Percentiles rank a stretch among this genome's conserved stretches.
Evolutionary conservation across 1,284 basidiomycete genomes (phyloP).

Genomic region (Apiotrichum gracile): DNA sequence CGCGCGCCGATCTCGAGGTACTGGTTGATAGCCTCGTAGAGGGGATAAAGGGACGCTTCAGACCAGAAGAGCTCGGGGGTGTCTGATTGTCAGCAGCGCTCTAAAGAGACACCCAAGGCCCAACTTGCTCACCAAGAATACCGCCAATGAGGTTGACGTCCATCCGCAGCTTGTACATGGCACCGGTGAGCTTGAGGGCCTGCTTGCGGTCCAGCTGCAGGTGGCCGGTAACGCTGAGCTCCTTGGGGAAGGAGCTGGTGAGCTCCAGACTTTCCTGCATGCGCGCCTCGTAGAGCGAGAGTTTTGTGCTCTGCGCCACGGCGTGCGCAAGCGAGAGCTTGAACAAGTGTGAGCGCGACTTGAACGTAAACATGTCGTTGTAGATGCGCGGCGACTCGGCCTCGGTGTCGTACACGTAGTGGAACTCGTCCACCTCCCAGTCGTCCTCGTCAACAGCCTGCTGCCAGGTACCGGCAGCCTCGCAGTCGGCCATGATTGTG

Average conservation of each 20-base stretch:
- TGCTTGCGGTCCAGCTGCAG: conserved; percentile 72
- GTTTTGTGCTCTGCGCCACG: conserved; percentile 86
- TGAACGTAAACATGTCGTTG: conserved; percentile 60
- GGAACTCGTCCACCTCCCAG: conserved; percentile 87
- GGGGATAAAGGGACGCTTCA: conserved; percentile 77
- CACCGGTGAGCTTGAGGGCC: conserved; percentile 79
- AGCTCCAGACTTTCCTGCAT: conserved; percentile 74
- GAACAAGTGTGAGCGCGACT: conserved; percentile 68
- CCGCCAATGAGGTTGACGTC: conserved; percentile 90
- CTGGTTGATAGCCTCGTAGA: conserved; percentile 89
- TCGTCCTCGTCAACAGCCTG: conserved; percentile 56
- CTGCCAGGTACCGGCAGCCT: conserved; percentile 63
- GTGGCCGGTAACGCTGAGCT: conserved; percentile 72
- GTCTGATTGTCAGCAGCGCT: conserved; percentile 48
- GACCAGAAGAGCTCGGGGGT: conserved; percentile 94
- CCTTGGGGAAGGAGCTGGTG: conserved; percentile 75
- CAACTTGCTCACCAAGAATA: conserved; percentile 55
- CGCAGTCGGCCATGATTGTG: conserved; percentile 73
- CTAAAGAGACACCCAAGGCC: conserved; percentile 2
- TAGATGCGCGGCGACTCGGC: conserved; percentile 82
- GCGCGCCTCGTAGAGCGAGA: conserved; percentile 79
- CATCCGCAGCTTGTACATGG: conserved; percentile 78
- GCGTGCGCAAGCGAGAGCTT: conserved; percentile 87
- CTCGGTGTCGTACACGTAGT: conserved; percentile 79
- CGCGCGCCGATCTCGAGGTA: conserved; percentile 88